Evolutionary conservation across 1,139 yeast genomes (phyloP).

Genomic region (Kurtzmaniella quercitrusa): DNA sequence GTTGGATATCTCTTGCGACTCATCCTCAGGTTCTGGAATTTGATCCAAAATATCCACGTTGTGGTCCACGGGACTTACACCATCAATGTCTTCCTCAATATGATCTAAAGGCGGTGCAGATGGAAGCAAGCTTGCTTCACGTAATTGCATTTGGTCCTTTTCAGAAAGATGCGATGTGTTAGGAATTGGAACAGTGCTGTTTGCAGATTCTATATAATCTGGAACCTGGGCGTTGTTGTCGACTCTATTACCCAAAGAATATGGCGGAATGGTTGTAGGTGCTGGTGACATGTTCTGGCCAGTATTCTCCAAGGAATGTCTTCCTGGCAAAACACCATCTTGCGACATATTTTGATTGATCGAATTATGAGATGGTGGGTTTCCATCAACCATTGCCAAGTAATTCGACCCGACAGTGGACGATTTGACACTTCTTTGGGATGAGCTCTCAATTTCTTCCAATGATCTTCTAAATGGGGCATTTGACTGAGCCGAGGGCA

Average conservation of each 20-base stretch:
- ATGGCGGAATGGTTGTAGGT: constrained; percentile 17
- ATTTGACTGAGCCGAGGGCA: constrained; percentile 1
- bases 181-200: constrained; percentile 16
- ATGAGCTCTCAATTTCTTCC: constrained; percentile 14
- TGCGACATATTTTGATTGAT: background rate
- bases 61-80: constrained; percentile 13
- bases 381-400: background rate
- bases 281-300: background rate
- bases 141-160: constrained; percentile 50
- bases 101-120: constrained; percentile 49
- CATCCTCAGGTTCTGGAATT: constrained; percentile 1
- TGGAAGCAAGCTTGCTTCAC: constrained; percentile 57
- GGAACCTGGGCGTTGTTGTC: constrained; percentile 17
- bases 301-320: background rate
- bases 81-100: constrained; percentile 19
- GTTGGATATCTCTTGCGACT: background rate
- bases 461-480: constrained; percentile 5
- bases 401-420: constrained; percentile 1
- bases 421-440: constrained; percentile 7
- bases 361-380: background rate
- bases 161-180: constrained; percentile 31
- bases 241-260: constrained; percentile 7
- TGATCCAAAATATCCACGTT: constrained; percentile 10
- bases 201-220: constrained; percentile 20
- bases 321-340: constrained; percentile 10